Evolutionary conservation across 805 yeast species (phyloP), one percentile per base, ranked within the genome.

Genomic region (Debaryomyces hansenii): DNA sequence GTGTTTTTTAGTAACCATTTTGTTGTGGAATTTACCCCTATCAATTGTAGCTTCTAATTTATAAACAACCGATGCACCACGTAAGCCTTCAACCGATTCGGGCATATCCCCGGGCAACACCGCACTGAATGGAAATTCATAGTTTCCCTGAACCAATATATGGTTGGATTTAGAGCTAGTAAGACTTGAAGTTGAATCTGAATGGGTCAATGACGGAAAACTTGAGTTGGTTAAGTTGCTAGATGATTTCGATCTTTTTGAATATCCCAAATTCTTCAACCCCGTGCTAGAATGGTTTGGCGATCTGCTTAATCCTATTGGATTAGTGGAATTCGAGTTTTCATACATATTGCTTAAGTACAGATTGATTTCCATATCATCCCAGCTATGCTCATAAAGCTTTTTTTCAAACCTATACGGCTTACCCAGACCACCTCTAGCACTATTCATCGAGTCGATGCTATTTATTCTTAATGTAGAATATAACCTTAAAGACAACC

Each of bases 41-140:
- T 92, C 97, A 32, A 92, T 80, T 5, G 79, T 77, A 1, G 97
- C 92, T 53, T 85, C 87, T 44, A 92, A 61, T 55, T 82, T 80
- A 69, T 90, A 90, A 7, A 82, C 74, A 2, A 87, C 72, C 11
- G 87, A 79, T 24, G 90, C 89, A 42, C 92, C 86, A 2, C 90
- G 90, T 42, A 90, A 72, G 9, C 97, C 97, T 61, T 91, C 96
- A 6, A 94, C 84, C 21, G 95, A 84, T 64, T 94, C 99, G 1
- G 90, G 83, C 39, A 87, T 75, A 33, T 83, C 75, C 1, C 98
- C 98, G 0, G 96, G 96, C 18, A 92, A 60, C 20, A 90, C 76
- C 0, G 92, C 79, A 50, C 85, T 85, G 62, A 94, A 94, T 0
- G 98, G 97, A 56, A 94, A 81, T 59, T 87, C 96, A 60, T 92